These are phyloP conservation scores for Coemansia sp. DNA, from an alignment of 192 early-diverging fungal species.

Conservation along the genomic window DNA sequence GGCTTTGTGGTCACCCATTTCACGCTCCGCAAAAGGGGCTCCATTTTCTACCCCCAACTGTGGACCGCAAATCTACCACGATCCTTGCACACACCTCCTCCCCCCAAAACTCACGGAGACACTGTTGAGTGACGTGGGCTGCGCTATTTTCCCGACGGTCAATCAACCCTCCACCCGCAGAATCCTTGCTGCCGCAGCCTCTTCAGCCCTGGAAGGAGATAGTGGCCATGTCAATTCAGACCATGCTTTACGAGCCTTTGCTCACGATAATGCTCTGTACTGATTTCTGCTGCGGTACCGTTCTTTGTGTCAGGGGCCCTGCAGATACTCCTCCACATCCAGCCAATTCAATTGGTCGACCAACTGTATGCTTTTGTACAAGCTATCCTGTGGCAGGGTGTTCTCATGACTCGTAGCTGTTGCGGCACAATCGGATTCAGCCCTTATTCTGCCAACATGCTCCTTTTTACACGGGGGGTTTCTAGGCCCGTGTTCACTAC, in stretches of 20 bases:
- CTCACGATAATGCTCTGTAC: background rate
- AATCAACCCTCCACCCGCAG: no score
- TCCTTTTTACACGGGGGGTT: no score
- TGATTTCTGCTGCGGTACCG: slow-evolving; percentile 5
- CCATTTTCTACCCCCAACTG: background rate
- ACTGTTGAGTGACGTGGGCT: background rate
- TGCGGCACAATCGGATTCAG: no score
- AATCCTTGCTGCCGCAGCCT: no score
- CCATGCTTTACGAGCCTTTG: no score
- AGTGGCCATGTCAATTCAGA: no score
- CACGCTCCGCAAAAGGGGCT: slow-evolving; percentile 3
- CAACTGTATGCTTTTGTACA: background rate
- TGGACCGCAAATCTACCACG: background rate
- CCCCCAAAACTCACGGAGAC: background rate
- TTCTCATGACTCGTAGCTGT: background rate
- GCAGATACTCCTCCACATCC: background rate
- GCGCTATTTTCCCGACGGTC: no score
- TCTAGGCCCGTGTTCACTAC: no score
- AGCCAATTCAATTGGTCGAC: background rate
- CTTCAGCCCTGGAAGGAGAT: no score
- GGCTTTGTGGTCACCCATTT: background rate
- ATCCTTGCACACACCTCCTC: background rate
- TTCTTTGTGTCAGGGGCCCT: background rate
- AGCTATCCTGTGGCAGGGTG: no score
- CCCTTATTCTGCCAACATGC: no score